Base-by-base conservation (phyloP, 2,329 filamentous ascomycete species). In the Magnaporthales sp. region DNA sequence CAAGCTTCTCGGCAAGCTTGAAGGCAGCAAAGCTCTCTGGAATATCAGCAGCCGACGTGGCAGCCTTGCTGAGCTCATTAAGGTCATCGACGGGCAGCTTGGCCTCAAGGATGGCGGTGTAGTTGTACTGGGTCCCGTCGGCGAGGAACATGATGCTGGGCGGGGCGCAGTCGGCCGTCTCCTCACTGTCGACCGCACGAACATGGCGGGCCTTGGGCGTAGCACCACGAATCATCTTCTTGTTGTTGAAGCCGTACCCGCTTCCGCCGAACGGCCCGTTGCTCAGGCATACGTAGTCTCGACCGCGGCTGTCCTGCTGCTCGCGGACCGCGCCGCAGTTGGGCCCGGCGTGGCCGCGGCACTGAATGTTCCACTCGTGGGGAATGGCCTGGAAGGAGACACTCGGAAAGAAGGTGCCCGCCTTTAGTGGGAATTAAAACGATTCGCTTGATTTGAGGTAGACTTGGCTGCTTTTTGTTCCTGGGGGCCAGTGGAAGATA, bases 61-160 rank as follows among this genome's bases (percentile, higher is more conserved):
- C 56, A 8, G 56, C 13, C 56, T 60, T 3, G 56, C 10, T 19
- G 24, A 60, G 56, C 24, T 24, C 56, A 9, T 29, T 7, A 6
- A 60, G 56, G 24, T 60, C 56, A 10, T 60, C 56, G 13, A 7
- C 8, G 56, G 56, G 56, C 56, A 60, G 56, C 26, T 56, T 29
- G 46, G 38, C 38, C 38, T 31, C 38, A 13, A 54, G 10, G 32
- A 64, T 26, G 38, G 63, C 63, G 15, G 63, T 64, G 38, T 60
- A 30, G 64, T 66, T 66, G 64, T 66, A 66, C 64, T 61, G 56
- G 64, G 64, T 38, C 19, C 64, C 64, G 22, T 66, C 64, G 13
- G 51, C 30, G 56, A 66, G 64, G 19, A 24, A n/a, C 22, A 66
- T 7, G 19, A n/a, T 3, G 56, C 61, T 24, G 4, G 32, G 27